phyloP scores from a whole-genome alignment of 805 yeast species.

The Clavispora phyllophila region DNA sequence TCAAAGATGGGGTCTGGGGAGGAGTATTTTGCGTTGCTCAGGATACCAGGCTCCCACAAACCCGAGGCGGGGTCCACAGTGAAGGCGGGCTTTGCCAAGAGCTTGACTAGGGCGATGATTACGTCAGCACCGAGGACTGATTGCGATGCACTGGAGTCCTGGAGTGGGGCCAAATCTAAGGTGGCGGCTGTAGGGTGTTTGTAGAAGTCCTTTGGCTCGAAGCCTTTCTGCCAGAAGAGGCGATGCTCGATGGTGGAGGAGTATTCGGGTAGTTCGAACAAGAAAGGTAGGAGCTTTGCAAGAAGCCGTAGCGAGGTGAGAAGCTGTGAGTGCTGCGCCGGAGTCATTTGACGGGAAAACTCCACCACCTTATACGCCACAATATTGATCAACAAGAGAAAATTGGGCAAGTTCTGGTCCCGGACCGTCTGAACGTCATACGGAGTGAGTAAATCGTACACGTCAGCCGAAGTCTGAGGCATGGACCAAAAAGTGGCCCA shows the following conservation, averaged over 20 bases:
- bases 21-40: constrained; percentile 31
- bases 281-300: constrained; percentile 59
- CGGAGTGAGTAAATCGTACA: constrained; percentile 52
- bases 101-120: constrained; percentile 25
- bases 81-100: constrained; percentile 56
- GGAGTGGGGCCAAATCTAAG: not conserved
- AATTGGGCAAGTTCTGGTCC: constrained; percentile 52
- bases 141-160: not conserved
- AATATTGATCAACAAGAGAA: constrained; percentile 45
- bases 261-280: constrained; percentile 49
- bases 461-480: constrained; percentile 51
- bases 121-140: constrained; percentile 9
- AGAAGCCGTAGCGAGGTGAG: constrained; percentile 62
- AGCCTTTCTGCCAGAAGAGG: constrained; percentile 32
- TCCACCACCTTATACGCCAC: constrained; percentile 21
- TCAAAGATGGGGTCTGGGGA: constrained; percentile 39
- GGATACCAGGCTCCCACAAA: constrained; percentile 80
- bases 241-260: constrained; percentile 20
- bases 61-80: constrained; percentile 32
- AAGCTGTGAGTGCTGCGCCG: constrained; percentile 28
- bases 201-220: constrained; percentile 31
- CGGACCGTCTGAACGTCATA: constrained; percentile 57
- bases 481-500: constrained; percentile 28
- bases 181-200: not conserved
- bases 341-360: constrained; percentile 6